Conservation (phyloP, 345 rosid genomes). For the Eucalyptus virginea region DNA sequence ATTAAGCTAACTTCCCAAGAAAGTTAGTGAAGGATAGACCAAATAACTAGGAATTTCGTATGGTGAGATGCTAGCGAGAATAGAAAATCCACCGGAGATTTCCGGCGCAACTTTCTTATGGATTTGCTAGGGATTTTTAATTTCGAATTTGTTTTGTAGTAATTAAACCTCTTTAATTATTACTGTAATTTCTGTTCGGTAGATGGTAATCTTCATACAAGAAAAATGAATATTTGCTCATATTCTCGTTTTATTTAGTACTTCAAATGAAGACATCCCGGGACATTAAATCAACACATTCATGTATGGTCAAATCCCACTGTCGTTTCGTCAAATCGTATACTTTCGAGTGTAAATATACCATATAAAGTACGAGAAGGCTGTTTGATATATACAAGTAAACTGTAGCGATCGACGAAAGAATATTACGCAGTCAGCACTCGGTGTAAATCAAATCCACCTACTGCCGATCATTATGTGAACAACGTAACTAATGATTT, state of each 20-base stretch:
- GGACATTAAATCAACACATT: too few species aligned
- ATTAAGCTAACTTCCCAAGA: neutral
- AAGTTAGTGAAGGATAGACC: neutral
- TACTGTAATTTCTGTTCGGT: neutral
- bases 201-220: neutral
- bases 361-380: too few species aligned
- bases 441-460: too few species aligned
- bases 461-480: too few species aligned
- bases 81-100: neutral
- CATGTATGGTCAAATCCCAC: too few species aligned
- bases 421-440: too few species aligned
- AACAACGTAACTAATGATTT: too few species aligned
- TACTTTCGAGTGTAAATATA: too few species aligned
- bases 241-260: too few species aligned
- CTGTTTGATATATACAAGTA: too few species aligned
- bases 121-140: neutral
- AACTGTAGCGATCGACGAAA: too few species aligned
- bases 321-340: too few species aligned
- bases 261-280: neutral
- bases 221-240: neutral
- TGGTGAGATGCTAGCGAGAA: neutral
- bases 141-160: neutral
- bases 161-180: neutral
- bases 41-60: neutral
- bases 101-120: neutral